Conservation (phyloP, 1,284 basidiomycete genomes). For the Papiliotrema laurentii region DNA sequence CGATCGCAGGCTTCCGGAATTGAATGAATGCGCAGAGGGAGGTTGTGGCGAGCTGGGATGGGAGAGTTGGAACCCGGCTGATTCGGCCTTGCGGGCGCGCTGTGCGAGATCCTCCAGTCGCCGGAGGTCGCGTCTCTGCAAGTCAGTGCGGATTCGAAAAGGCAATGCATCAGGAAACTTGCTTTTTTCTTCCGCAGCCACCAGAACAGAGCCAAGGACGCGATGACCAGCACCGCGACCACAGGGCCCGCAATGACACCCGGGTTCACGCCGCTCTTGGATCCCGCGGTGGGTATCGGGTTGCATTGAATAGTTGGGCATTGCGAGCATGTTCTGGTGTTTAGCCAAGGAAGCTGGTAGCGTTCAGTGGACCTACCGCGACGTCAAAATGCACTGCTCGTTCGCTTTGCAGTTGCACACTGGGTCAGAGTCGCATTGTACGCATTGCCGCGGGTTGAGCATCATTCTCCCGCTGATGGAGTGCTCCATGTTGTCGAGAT, state of each 20-base stretch:
- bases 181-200: conserved; percentile 47
- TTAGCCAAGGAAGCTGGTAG: not conserved
- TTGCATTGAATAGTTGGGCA: conserved; percentile 42
- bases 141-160: conserved; percentile 2
- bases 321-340: conserved; percentile 36
- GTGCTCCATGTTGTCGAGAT: too few species aligned
- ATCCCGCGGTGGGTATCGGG: conserved; percentile 14
- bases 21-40: conserved; percentile 16
- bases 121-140: conserved; percentile 40
- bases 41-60: conserved; percentile 27
- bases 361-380: conserved; percentile 26
- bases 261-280: conserved; percentile 31
- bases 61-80: conserved; percentile 41
- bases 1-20: conserved; percentile 2
- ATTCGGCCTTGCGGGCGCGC: conserved; percentile 44
- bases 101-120: conserved; percentile 42
- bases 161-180: not conserved
- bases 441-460: conserved; percentile 12
- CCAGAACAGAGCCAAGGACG: conserved; percentile 42
- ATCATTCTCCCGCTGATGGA: not conserved
- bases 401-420: conserved; percentile 35
- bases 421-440: conserved; percentile 34
- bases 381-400: conserved; percentile 36
- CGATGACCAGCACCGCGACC: conserved; percentile 43
- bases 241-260: conserved; percentile 48